A percentile compares a stretch with the other conserved stretches of the same genome.
These are phyloP conservation scores for Psophocarpus tetragonolobus DNA, from an alignment of 306 rosid species.

Conservation along the genomic window DNA sequence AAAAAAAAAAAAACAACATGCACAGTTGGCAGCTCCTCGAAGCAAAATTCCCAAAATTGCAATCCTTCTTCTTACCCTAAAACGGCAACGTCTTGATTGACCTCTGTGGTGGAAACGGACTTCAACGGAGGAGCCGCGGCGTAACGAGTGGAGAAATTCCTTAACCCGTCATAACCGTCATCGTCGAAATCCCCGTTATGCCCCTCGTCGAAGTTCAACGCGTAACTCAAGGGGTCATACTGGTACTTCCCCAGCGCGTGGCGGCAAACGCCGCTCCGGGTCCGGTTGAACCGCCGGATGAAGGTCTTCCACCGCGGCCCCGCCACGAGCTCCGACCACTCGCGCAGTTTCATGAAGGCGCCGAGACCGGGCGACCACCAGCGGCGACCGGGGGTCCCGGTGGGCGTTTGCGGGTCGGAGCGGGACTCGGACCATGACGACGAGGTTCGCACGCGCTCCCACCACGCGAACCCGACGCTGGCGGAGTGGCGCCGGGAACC, in stretches of 20 bases:
- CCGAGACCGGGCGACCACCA: constrained; percentile 67
- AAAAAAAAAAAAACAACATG: background rate
- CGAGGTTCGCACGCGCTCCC: constrained; percentile 57
- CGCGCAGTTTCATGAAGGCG: constrained; percentile 67
- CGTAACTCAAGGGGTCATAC: constrained; percentile 90
- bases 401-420: background rate
- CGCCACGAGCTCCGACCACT: constrained; percentile 94
- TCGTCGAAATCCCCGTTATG: constrained; percentile 48
- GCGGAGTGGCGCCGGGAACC: constrained; percentile 44
- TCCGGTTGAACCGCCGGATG: constrained; percentile 76
- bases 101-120: constrained; percentile 7
- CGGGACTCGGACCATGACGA: constrained; percentile 36
- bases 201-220: constrained; percentile 86
- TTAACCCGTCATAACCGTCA: constrained; percentile 43
- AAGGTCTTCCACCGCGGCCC: constrained; percentile 98
- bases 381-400: constrained; percentile 32
- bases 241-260: constrained; percentile 62
- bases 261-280: constrained; percentile 42
- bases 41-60: background rate
- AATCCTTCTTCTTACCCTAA: constrained; percentile 27
- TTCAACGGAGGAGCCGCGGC: constrained; percentile 47
- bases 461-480: constrained; percentile 52
- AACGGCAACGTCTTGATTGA: constrained; percentile 42
- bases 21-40: background rate
- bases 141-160: constrained; percentile 72